Conservation (phyloP, 2,329 filamentous ascomycete genomes). For the Aspergillus tanneri region DNA sequence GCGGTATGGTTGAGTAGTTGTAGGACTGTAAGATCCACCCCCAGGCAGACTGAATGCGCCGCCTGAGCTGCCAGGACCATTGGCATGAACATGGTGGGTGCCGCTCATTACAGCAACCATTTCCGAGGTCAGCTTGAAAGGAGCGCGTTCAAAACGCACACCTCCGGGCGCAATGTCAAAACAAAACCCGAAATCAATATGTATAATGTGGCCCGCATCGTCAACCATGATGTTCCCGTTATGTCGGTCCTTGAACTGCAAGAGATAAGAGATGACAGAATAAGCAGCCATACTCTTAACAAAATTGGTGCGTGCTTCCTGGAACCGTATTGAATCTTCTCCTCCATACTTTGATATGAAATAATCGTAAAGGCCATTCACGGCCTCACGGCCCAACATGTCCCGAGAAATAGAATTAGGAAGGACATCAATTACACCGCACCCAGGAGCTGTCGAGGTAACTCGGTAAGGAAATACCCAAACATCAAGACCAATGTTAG, state of each 20-base stretch:
- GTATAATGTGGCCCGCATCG: constrained; percentile 92
- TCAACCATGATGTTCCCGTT: constrained; percentile 99
- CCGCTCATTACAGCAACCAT: constrained; percentile 99
- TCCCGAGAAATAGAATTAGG: constrained; percentile 97
- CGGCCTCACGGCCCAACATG: constrained; percentile 96
- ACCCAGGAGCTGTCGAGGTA: constrained; percentile 93
- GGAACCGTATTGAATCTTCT: constrained; percentile 91
- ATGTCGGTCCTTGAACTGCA: constrained; percentile 99
- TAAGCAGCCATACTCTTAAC: constrained; percentile 99
- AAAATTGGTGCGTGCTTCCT: constrained; percentile 93
- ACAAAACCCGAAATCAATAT: constrained; percentile 99
- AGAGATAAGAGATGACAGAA: constrained; percentile 89
- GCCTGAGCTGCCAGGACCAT: constrained; percentile 26
- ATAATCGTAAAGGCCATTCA: constrained; percentile 98
- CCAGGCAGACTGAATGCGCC: constrained; percentile 28
- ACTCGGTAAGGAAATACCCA: constrained; percentile 97
- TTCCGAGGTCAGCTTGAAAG: constrained; percentile 95
- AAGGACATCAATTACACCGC: constrained; percentile 95
- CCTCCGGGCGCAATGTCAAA: constrained; percentile 98
- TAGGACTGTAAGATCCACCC: constrained; percentile 44
- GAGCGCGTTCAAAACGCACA: constrained; percentile 94
- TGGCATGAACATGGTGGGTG: constrained; percentile 42
- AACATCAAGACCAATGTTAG: constrained; percentile 89
- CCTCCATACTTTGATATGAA: constrained; percentile 97
- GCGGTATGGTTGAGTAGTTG: constrained; percentile 81